A percentile compares a stretch with the other conserved stretches of the same genome.
phyloP scores from a whole-genome alignment of 257 asterid genomes.

The Ilex aquifolium region DNA sequence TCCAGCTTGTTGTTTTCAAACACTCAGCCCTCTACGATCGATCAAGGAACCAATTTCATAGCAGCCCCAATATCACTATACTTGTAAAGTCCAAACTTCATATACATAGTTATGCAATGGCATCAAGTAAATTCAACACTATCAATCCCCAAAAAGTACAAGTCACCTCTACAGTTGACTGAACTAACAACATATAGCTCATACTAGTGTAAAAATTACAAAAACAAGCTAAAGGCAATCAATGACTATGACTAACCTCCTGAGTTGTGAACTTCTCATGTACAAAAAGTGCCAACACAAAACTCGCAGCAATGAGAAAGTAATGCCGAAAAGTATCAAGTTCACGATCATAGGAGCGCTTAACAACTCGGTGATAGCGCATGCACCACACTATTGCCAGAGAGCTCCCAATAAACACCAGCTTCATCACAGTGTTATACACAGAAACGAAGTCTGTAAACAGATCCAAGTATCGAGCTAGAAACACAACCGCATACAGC shows the following conservation, averaged over 20 bases:
- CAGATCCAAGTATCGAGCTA: slow-evolving; percentile 87
- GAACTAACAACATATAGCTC: no score
- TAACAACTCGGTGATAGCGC: slow-evolving; percentile 64
- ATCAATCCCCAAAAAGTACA: no score
- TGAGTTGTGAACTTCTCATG: slow-evolving; percentile 67
- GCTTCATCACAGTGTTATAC: slow-evolving; percentile 76
- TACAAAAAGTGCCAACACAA: slow-evolving; percentile 55
- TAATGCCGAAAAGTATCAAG: slow-evolving; percentile 81
- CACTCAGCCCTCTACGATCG: no score
- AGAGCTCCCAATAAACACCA: slow-evolving; percentile 86
- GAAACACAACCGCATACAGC: slow-evolving; percentile 72
- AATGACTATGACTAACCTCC: slow-evolving; percentile 54
- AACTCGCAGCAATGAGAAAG: slow-evolving; percentile 47
- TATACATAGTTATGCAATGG: no score
- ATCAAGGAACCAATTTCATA: no score
- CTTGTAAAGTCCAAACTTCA: no score
- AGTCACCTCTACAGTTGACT: no score
- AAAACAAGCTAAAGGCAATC: not conserved
- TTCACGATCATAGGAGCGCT: slow-evolving; percentile 80
- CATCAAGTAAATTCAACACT: no score
- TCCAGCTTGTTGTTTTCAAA: no score
- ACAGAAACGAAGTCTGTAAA: slow-evolving; percentile 75
- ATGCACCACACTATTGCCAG: slow-evolving; percentile 86
- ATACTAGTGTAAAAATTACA: not conserved
- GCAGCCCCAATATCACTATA: no score